Conservation (phyloP, 106 monocot genomes). For the Alisma plantagoaquatica region DNA sequence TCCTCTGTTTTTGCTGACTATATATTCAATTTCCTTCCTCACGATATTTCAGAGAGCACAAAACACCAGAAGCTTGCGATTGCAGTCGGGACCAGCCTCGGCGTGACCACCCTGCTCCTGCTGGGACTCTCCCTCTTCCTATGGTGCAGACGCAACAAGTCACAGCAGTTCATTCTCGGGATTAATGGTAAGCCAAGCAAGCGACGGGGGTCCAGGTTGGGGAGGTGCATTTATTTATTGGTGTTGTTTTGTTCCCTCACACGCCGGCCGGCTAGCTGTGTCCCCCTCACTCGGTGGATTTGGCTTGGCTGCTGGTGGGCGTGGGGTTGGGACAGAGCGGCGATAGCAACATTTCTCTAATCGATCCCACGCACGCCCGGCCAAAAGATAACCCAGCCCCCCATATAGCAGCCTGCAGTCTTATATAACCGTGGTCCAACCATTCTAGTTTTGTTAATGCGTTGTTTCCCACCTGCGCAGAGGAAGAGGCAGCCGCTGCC, state of each 20-base stretch:
- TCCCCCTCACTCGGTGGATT: no score
- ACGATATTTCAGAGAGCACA: constrained; percentile 36
- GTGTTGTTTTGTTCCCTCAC: neutral
- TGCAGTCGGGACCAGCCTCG: constrained; percentile 54
- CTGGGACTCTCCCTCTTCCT: constrained; percentile 26
- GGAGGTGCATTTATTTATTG: neutral
- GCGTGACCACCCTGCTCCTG: constrained; percentile 30
- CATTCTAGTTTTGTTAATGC: neutral
- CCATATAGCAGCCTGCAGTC: no score
- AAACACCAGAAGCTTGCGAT: constrained; percentile 49
- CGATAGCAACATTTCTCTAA: no score
- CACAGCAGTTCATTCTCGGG: constrained; percentile 38
- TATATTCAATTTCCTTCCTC: no score
- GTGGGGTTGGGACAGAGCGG: no score
- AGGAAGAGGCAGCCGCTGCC: no score
- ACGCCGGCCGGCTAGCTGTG: neutral
- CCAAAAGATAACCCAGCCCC: no score
- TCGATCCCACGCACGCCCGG: no score
- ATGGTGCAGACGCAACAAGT: constrained; percentile 40
- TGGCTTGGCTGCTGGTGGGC: no score
- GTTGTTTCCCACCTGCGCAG: constrained; percentile 12
- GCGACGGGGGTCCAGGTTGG: neutral
- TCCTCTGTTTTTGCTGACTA: no score
- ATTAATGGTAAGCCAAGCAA: constrained; percentile 25
- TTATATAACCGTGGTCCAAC: no score